Evolutionary conservation across 2,329 filamentous ascomycete species (phyloP), one percentile per base, ranked within the genome.

Genomic region (Hymenoscyphus fraxineus): DNA sequence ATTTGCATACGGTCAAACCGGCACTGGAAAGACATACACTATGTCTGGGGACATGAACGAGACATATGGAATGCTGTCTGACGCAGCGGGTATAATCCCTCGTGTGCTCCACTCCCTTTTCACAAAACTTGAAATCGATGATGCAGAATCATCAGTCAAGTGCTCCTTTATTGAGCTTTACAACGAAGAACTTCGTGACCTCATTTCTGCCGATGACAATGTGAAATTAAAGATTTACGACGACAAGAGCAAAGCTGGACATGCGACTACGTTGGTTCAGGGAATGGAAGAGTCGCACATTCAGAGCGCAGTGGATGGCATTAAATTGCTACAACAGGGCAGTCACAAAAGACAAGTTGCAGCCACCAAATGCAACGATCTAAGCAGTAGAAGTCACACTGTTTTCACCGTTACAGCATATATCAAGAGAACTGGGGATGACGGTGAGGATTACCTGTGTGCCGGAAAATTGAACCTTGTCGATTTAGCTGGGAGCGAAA

Each of bases 131-230:
- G 91, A 95, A 66, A 79, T 84, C 27, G 90, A 92, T 55, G 89
- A 90, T 27, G 85, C 84, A 1, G 95, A 99, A 73, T 92, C 88
- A 76, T 92, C 89, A 31, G 93, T 99, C 72, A 97, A 97, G 75
- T 97, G 93, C 79, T 99, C 96, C 0, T 99, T 98, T 74, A 98
- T 99, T 73, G 95, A 99, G 76, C 82, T 99, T 0, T 99, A 99
- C 80, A 99, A 99, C 75, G 95, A 99, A 77, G 95, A 99, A 73
- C 83, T 99, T 32, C 90, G 94, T 54, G 95, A 99, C 76, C 78
- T 99, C 40, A 86, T 98, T 3, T 88, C 94, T 0, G 78, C 83
- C 0, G 95, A 99, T 61, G 93, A 97, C 61, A 86, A 81, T 66
- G 82, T 86, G 13, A 98, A 97, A 77, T 81, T 99, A 60, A 99